Conservation (phyloP, 495 filamentous ascomycete genomes). For the Xylaria venustula region DNA sequence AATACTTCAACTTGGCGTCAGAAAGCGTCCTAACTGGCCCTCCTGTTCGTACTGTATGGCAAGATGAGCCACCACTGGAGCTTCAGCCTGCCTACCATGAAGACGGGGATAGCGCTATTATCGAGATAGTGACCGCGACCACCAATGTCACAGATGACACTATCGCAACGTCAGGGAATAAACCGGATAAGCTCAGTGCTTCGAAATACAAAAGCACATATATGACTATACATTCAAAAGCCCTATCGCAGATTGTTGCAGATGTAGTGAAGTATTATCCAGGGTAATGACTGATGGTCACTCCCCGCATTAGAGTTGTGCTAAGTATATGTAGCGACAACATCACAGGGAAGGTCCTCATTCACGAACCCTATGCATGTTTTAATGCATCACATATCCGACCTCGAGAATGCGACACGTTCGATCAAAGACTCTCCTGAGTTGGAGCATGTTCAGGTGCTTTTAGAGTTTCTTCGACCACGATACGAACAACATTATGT, state of each 20-base stretch:
- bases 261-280: not conserved
- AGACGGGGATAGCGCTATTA: not conserved
- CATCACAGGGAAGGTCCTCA: not conserved
- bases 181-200: too few species aligned
- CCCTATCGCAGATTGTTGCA: not conserved
- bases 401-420: not conserved
- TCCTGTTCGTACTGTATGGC: not conserved
- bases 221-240: not conserved
- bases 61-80: not conserved
- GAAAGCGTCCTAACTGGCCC: too few species aligned
- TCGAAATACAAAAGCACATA: not conserved
- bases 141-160: too few species aligned
- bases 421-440: not conserved
- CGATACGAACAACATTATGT: not conserved
- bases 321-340: not conserved
- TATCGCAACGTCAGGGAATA: too few species aligned
- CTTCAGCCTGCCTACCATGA: not conserved
- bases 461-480: not conserved
- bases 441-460: not conserved
- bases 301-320: not conserved
- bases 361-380: not conserved
- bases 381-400: not conserved
- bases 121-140: too few species aligned
- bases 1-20: not conserved
- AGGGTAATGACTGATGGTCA: not conserved